A percentile compares a stretch with the other conserved stretches of the same genome.
phyloP scores from a whole-genome alignment of 257 asterid species.

The Gentiana straminea region DNA sequence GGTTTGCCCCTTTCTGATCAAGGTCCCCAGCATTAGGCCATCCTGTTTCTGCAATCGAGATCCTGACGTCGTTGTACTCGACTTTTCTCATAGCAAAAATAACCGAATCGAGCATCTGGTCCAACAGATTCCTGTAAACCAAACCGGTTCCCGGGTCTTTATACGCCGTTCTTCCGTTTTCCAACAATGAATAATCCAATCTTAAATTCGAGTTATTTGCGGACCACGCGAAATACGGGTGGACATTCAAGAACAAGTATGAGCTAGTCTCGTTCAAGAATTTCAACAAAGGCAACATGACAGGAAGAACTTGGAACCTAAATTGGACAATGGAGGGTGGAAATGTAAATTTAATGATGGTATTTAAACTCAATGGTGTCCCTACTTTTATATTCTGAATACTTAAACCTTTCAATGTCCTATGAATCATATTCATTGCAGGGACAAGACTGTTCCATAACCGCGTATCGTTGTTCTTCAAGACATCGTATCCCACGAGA shows the following conservation, averaged over 20 bases:
- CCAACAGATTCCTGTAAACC: conserved; percentile 47
- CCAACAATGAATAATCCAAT: conserved; percentile 45
- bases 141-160: conserved; percentile 41
- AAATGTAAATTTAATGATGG: conserved; percentile 29
- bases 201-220: conserved; percentile 18
- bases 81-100: conserved; percentile 43
- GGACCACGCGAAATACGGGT: conserved; percentile 59
- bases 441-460: conserved; percentile 61
- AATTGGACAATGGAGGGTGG: conserved; percentile 75
- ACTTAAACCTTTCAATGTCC: conserved; percentile 19
- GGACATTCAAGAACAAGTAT: conserved; percentile 43
- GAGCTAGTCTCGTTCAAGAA: conserved; percentile 48
- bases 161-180: conserved; percentile 18
- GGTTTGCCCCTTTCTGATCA: conserved; percentile 55
- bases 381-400: conserved; percentile 61
- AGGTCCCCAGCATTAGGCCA: conserved; percentile 81
- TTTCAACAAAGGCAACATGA: conserved; percentile 32
- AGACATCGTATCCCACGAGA: conserved; percentile 61
- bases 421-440: conserved; percentile 43
- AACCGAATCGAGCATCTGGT: conserved; percentile 63
- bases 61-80: conserved; percentile 26
- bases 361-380: conserved; percentile 65
- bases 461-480: conserved; percentile 20
- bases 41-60: conserved; percentile 61
- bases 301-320: conserved; percentile 31